Conservation (phyloP, 495 filamentous ascomycete species). For the Aspergillus carlsbadensis region DNA sequence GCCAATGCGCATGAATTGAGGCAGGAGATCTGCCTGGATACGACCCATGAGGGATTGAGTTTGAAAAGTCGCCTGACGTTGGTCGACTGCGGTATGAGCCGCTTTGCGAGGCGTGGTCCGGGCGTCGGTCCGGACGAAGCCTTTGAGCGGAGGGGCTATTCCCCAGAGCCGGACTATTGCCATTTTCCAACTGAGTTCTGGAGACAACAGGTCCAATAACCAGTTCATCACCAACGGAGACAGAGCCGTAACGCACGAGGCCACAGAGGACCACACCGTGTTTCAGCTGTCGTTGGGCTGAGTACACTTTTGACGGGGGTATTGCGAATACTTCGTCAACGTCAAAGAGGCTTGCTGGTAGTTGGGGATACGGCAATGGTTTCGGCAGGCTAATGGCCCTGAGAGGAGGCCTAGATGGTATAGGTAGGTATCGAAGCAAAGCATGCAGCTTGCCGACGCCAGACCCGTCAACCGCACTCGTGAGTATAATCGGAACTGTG, state of each 20-base stretch:
- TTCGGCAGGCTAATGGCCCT: constrained; percentile 24
- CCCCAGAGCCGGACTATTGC: constrained; percentile 12
- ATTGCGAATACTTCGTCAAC: constrained; percentile 80
- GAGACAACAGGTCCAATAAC: constrained; percentile 73
- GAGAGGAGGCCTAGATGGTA: constrained; percentile 56
- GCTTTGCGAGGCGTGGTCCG: constrained; percentile 19
- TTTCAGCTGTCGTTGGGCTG: constrained; percentile 38
- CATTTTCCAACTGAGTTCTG: constrained; percentile 29
- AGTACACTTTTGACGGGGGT: constrained; percentile 51
- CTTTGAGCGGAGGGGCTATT: constrained; percentile 21
- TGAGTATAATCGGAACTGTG: constrained; percentile 81
- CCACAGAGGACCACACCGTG: constrained; percentile 74
- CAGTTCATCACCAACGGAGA: constrained; percentile 77
- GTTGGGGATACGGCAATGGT: constrained; percentile 29
- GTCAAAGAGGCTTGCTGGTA: constrained; percentile 66
- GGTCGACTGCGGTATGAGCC: constrained; percentile 31
- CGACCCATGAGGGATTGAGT: constrained; percentile 29
- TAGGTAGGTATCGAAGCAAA: constrained; percentile 72
- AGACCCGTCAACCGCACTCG: constrained; percentile 81
- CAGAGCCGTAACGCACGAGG: constrained; percentile 71
- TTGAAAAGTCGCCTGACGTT: constrained; percentile 33
- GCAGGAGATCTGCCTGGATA: constrained; percentile 28
- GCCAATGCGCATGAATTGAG: constrained; percentile 57
- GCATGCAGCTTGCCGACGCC: constrained; percentile 82
- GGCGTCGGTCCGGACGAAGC: constrained; percentile 16